A percentile compares a stretch with the other conserved stretches of the same genome.
These are phyloP conservation scores for Hyaloperonospora brassicae DNA, from an alignment of 352 stramenopile genomes.

Conservation along the genomic window DNA sequence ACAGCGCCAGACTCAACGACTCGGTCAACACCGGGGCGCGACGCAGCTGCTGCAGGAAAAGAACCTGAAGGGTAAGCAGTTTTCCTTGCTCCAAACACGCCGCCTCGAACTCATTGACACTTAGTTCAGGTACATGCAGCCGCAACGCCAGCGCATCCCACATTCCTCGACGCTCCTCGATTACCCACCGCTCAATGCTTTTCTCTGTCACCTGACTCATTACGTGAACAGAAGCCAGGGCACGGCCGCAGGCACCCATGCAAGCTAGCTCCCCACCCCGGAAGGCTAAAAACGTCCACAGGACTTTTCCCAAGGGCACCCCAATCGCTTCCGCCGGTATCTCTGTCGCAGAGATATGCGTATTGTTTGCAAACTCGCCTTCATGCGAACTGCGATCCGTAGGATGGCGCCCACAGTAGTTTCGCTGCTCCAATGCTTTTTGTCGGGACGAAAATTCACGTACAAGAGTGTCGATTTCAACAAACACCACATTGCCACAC, in stretches of 20 bases:
- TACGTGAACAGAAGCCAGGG: slow-evolving; percentile 70
- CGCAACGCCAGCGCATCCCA: slow-evolving; percentile 55
- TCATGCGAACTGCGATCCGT: slow-evolving; percentile 14
- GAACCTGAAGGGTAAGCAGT: slow-evolving; percentile 66
- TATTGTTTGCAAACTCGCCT: slow-evolving; percentile 13
- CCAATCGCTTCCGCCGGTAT: slow-evolving; percentile 49
- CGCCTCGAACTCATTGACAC: slow-evolving; percentile 68
- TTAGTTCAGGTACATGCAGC: slow-evolving; percentile 72
- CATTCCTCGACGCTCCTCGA: slow-evolving; percentile 57
- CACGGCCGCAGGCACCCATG: slow-evolving; percentile 56
- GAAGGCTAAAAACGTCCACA: slow-evolving; percentile 80
- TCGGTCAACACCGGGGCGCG: slow-evolving; percentile 58
- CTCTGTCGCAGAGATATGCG: slow-evolving; percentile 7
- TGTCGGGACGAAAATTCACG: slow-evolving; percentile 68
- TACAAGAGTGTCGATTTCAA: slow-evolving; percentile 73
- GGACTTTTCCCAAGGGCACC: slow-evolving; percentile 44
- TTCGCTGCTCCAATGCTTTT: slow-evolving; percentile 30
- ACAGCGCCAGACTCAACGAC: slow-evolving; percentile 54
- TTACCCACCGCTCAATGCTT: slow-evolving; percentile 81
- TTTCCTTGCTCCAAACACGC: slow-evolving; percentile 66
- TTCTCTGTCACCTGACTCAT: slow-evolving; percentile 78
- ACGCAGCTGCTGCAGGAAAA: slow-evolving; percentile 67
- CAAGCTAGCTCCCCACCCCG: slow-evolving; percentile 71
- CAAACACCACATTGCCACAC: slow-evolving; percentile 75
- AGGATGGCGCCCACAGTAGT: slow-evolving; percentile 12